Conservation (phyloP, 768 basidiomycete species). For the Leccinellum albellum region DNA sequence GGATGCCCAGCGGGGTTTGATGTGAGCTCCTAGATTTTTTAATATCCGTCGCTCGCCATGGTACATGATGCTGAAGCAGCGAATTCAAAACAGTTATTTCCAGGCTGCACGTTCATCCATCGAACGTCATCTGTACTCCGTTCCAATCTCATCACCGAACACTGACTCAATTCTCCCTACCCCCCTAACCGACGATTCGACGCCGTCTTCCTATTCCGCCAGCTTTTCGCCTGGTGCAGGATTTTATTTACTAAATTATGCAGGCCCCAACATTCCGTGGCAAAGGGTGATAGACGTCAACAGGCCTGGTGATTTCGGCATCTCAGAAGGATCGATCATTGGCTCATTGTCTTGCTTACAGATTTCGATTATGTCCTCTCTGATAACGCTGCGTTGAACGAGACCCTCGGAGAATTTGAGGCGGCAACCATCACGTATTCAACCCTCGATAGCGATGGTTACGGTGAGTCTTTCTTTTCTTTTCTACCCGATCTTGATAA, state of each 20-base stretch:
- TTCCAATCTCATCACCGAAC: slow-evolving; percentile 56
- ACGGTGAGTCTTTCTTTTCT: slow-evolving; percentile 44
- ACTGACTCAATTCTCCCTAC: slow-evolving; percentile 37
- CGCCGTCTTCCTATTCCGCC: slow-evolving; percentile 57
- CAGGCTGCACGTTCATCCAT: slow-evolving; percentile 80
- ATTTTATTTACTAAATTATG: slow-evolving; percentile 78
- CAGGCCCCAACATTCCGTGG: slow-evolving; percentile 83
- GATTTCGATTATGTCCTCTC: slow-evolving; percentile 65
- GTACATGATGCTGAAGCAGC: slow-evolving; percentile 21
- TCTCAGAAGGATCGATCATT: not conserved
- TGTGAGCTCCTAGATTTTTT: slow-evolving; percentile 50
- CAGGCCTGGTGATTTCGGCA: slow-evolving; percentile 37
- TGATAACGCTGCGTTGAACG: slow-evolving; percentile 63
- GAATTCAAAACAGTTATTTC: slow-evolving; percentile 65
- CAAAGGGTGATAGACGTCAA: slow-evolving; percentile 69
- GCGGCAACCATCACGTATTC: slow-evolving; percentile 64
- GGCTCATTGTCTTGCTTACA: slow-evolving; percentile 24
- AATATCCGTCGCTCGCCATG: slow-evolving; percentile 28
- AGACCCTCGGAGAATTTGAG: slow-evolving; percentile 65
- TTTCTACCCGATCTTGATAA: slow-evolving; percentile 8
- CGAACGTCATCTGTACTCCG: slow-evolving; percentile 80
- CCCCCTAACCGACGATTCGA: slow-evolving; percentile 48
- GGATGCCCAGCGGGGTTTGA: slow-evolving; percentile 59
- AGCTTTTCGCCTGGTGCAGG: slow-evolving; percentile 83
- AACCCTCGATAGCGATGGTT: slow-evolving; percentile 77